Evolutionary conservation across 805 yeast species (phyloP), one percentile per base, ranked within the genome.

Genomic region (Zygotorulaspora florentina): DNA sequence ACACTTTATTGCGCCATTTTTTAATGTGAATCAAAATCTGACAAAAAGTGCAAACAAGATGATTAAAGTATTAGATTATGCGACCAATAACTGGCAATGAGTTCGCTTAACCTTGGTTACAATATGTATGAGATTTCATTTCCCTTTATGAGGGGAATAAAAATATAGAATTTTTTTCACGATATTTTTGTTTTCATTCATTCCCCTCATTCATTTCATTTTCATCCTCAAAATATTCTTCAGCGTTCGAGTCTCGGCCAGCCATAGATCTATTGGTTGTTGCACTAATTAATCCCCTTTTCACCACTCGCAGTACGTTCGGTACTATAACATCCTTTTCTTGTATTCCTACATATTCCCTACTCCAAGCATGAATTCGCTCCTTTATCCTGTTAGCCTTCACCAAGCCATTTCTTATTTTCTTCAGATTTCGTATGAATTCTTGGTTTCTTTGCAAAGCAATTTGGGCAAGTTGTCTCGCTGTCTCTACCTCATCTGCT

Each of bases 371-470:
- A 51, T 73, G 76, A 38, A 93, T 76, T 53, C 81, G 79, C 37
- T 76, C 76, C 54, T 87, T 82, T 54, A 85, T 74, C 49, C 91
- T 71, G 55, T 85, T 87, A 0, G 96, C 91, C 56, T 86, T 77
- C 29, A 85, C 80, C 23, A 91, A 69, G 0, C 89, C 95, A 56
- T 75, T 75, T 54, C 97, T 75, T 30, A 93, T 75, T 29, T 73
- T 77, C n/a, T 79, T 72, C 57, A 93, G 69, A 50, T 89, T 85
- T 57, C 91, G 75, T 42, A 89, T 83, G 61, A 84, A 91, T 65
- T 93, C 98, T 59, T 87, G 89, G 47, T 82, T 79, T 50, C 91
- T 80, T 64, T 90, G 96, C 37, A 88, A 71, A 0, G 85, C 84
- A 37, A 83, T 88, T 71, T 77, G 96, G 42, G 79, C 81, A 63